Evolutionary conservation across 306 rosid species (phyloP).

Genomic region (Trifolium fragiferum): DNA sequence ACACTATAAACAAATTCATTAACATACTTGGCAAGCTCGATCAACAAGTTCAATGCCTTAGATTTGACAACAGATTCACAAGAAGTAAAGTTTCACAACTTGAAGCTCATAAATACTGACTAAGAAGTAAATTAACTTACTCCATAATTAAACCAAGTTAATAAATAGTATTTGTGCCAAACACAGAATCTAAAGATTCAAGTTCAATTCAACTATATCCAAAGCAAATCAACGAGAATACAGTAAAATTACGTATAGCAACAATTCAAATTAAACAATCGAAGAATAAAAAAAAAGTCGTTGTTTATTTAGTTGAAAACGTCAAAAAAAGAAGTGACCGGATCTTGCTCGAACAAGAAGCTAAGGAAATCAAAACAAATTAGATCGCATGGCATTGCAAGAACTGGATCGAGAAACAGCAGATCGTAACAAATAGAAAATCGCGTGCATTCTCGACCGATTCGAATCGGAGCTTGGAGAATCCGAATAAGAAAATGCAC

Average conservation of each 20-base stretch:
- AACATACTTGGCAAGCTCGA: constrained; percentile 34
- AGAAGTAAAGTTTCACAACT: constrained; percentile 31
- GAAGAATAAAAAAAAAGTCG: neutral
- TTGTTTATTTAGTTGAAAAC: constrained; percentile 23
- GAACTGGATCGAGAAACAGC: constrained; percentile 7
- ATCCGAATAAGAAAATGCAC: constrained; percentile 15
- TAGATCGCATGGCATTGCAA: constrained; percentile 35
- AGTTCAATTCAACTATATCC: neutral
- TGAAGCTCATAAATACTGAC: constrained; percentile 31
- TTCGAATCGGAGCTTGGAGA: constrained; percentile 33
- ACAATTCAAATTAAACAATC: constrained; percentile 3
- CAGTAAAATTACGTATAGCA: neutral
- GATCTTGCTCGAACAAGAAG: constrained; percentile 51
- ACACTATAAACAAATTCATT: constrained; percentile 18
- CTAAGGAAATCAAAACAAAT: neutral
- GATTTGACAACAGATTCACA: constrained; percentile 15
- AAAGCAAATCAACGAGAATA: constrained; percentile 25
- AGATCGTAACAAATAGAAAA: constrained; percentile 39
- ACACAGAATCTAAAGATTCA: constrained; percentile 27
- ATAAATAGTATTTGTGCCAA: neutral
- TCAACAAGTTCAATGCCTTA: constrained; percentile 20
- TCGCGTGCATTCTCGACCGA: constrained; percentile 21
- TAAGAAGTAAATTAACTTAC: neutral
- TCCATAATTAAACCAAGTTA: constrained; percentile 12
- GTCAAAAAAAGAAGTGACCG: constrained; percentile 18